Conservation (phyloP, 1,284 basidiomycete genomes). For the Inonotus hispidus region DNA sequence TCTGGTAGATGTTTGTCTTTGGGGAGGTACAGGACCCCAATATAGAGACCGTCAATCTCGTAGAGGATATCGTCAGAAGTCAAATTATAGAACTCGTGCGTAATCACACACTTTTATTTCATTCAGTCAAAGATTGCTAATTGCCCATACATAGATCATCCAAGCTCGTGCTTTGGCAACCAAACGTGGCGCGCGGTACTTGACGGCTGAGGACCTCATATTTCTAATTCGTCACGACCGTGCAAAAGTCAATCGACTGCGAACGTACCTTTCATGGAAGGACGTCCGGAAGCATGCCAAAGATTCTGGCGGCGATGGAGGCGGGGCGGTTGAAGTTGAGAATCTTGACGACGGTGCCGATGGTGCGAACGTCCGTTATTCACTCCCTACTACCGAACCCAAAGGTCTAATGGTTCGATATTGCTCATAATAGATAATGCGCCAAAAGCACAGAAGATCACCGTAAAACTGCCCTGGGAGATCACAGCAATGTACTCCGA, state of each 20-base stretch:
- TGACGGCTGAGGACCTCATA: constrained; percentile 92
- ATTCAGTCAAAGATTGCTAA: neutral
- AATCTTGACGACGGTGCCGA: constrained; percentile 73
- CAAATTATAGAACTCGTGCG: constrained; percentile 90
- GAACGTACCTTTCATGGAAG: constrained; percentile 97
- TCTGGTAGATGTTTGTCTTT: constrained; percentile 87
- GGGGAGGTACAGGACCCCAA: constrained; percentile 91
- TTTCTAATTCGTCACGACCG: constrained; percentile 95
- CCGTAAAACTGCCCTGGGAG: constrained; percentile 96
- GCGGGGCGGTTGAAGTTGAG: constrained; percentile 76
- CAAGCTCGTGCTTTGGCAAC: constrained; percentile 84
- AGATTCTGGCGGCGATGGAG: constrained; percentile 75
- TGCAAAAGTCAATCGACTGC: constrained; percentile 88
- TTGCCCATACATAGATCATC: constrained; percentile 60
- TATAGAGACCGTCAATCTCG: constrained; percentile 82
- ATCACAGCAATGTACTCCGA: constrained; percentile 88
- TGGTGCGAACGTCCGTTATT: constrained; percentile 35
- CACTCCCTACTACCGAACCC: neutral
- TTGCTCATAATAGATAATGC: constrained; percentile 60
- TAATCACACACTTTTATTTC: too few species aligned
- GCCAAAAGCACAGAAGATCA: constrained; percentile 86
- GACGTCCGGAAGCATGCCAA: constrained; percentile 96
- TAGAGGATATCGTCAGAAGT: constrained; percentile 93
- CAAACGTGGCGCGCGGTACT: constrained; percentile 77
- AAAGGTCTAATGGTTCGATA: constrained; percentile 1